Evolutionary conservation across 495 filamentous ascomycete species (phyloP), one percentile per base, ranked within the genome.

Genomic region (Antarctomyces pellizariae): DNA sequence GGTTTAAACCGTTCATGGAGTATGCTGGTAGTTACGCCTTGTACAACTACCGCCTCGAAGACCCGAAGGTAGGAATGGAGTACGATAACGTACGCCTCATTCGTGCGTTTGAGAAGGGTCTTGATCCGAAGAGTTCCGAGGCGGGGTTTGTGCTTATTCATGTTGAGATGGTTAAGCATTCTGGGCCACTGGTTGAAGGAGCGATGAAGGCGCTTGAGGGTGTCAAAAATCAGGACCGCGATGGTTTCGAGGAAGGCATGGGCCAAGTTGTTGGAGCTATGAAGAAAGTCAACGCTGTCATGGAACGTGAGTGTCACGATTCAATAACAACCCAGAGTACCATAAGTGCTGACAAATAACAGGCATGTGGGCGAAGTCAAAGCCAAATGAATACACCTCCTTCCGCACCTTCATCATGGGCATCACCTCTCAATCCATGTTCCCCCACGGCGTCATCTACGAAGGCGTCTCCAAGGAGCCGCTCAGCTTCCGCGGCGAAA

Each of bases 321-420:
- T 16, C 22, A 28, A 14, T 37, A 10, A 35, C 13, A 32, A 23
- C 7, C 13, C 24, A n/a, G n/a, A n/a, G n/a, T n/a, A n/a, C n/a
- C n/a, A n/a, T n/a, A n/a, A n/a, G n/a, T n/a, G n/a, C n/a, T n/a
- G n/a, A n/a, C n/a, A n/a, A n/a, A n/a, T n/a, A n/a, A n/a, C 28
- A 72, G 67, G 60, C 13, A 91, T 91, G 80, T 92, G 82, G 82
- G 54, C 53, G 18, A 71, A 76, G 40, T 78, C 71, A 27, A 75
- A 72, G 40, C 79, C 82, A 7, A 44, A 52, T 3, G 62, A 74
- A 25, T 91, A 91, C 48, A 71, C 67, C 17, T 68, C 58, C 26
- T 92, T 86, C 60, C 68, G 82, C 7, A 83, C 80, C 17, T 92
- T 92, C 51, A 91, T 92, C 48, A 90, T 89, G 37, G 82, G 82